phyloP scores from a whole-genome alignment of 2,329 filamentous ascomycete genomes.

The Nakataea oryzae region DNA sequence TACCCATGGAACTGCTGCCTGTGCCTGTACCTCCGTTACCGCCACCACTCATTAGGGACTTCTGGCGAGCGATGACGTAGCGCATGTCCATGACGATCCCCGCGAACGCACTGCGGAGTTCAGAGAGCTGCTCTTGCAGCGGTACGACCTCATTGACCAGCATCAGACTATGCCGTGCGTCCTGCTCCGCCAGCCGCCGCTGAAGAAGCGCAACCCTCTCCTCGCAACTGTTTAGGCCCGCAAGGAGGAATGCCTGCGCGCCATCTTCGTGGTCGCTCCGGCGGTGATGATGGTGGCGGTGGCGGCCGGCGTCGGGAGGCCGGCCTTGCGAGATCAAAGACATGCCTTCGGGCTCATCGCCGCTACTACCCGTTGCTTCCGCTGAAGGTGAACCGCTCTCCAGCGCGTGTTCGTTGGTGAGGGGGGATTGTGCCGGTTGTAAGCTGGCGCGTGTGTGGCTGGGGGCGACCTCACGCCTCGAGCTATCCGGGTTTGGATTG shows the following conservation, averaged over 20 bases:
- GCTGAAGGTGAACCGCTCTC: not conserved
- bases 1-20: not conserved
- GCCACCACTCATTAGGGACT: constrained; percentile 9
- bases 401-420: not conserved
- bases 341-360: not conserved
- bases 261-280: not conserved
- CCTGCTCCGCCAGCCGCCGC: constrained; percentile 45
- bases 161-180: constrained; percentile 49
- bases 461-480: not conserved
- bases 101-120: constrained; percentile 45
- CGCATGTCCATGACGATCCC: constrained; percentile 49
- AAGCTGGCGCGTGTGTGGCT: not conserved
- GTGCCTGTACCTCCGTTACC: not conserved
- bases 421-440: not conserved
- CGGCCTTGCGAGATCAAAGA: not conserved
- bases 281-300: not conserved
- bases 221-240: not conserved
- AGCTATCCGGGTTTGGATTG: not conserved
- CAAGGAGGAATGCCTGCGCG: constrained; percentile 1
- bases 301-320: not conserved
- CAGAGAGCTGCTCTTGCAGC: constrained; percentile 52
- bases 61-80: constrained; percentile 40
- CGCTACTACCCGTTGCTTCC: not conserved
- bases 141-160: constrained; percentile 51
- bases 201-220: constrained; percentile 41